phyloP scores from a whole-genome alignment of 1,284 basidiomycete genomes.

The Paramarasmius palmivorus region DNA sequence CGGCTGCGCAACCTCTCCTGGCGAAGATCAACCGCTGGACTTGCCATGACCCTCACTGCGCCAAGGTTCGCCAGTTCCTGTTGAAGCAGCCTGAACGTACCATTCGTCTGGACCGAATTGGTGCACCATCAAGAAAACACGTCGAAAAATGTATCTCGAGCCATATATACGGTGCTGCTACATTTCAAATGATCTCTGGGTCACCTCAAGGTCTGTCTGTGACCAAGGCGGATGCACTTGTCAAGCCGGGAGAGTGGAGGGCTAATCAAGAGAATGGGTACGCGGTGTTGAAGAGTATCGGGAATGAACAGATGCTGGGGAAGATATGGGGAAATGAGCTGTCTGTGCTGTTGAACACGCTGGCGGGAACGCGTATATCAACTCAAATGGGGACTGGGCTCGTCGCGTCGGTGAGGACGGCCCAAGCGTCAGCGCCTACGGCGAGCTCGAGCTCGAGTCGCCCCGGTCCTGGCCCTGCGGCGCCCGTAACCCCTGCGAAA shows the following conservation, averaged over 20 bases:
- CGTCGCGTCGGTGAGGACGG: not conserved
- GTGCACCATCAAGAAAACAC: not conserved
- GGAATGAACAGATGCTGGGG: not conserved
- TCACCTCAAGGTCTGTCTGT: not conserved
- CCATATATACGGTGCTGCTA: not conserved
- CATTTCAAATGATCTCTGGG: not conserved
- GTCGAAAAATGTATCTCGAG: not conserved
- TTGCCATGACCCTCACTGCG: not conserved
- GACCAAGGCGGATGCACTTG: not conserved
- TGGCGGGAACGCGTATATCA: not conserved
- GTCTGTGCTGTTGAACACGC: not conserved
- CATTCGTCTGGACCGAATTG: not conserved
- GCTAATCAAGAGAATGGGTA: not conserved
- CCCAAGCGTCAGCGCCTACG: not conserved
- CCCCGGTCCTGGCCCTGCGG: not conserved
- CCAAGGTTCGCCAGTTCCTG: not conserved
- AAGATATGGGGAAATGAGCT: not conserved
- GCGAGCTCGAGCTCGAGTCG: not conserved
- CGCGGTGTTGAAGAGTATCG: not conserved
- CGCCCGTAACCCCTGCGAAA: not conserved
- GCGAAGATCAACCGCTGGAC: not conserved
- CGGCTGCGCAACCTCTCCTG: not conserved
- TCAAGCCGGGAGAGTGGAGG: not conserved
- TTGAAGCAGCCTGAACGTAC: not conserved
- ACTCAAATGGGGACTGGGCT: not conserved